Conservation (phyloP, 73 alveolate species). For the Durusdinium trenchii region DNA sequence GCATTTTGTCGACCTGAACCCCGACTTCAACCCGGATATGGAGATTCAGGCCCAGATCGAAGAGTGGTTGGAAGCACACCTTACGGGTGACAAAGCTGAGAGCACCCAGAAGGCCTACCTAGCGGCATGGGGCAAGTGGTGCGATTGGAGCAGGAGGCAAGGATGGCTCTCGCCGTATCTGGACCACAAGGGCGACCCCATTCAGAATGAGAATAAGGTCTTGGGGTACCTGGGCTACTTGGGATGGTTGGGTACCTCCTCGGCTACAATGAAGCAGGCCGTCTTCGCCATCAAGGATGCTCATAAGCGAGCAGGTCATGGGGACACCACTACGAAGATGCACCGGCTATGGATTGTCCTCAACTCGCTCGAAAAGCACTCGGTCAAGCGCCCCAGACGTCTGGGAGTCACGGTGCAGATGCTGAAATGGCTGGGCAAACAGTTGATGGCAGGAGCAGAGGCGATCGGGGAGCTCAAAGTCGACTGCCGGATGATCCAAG, state of each 20-base stretch:
- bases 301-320: not conserved
- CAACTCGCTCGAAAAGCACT: not conserved
- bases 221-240: not conserved
- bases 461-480: no score
- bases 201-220: slow-evolving; percentile 3
- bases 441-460: no score
- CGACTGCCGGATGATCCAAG: no score
- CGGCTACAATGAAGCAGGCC: not conserved
- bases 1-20: no score
- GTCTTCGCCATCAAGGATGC: not conserved
- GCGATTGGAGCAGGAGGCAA: not conserved
- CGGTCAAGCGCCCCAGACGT: not conserved
- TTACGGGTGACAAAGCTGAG: not conserved
- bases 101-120: not conserved
- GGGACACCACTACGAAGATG: not conserved
- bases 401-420: not conserved
- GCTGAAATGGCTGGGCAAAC: not conserved
- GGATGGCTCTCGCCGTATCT: not conserved
- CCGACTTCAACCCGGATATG: not conserved
- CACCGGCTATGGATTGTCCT: not conserved
- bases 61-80: slow-evolving; percentile 5
- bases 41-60: not conserved
- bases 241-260: slow-evolving; percentile 27
- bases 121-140: not conserved
- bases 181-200: not conserved